Conservation (phyloP, 2,329 filamentous ascomycete genomes). For the Hymenoscyphus scutula region DNA sequence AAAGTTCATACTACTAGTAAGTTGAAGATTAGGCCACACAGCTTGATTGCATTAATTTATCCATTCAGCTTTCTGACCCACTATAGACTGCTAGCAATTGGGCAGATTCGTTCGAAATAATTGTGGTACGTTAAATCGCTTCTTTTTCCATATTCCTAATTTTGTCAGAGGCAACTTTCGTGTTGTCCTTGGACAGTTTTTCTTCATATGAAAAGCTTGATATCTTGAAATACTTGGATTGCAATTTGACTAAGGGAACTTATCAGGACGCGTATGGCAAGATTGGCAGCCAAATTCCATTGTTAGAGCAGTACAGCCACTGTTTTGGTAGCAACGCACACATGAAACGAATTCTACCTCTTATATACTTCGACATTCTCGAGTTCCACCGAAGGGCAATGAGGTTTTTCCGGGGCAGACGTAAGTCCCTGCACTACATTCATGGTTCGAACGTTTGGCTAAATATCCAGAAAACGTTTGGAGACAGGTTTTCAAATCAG, state of each 20-base stretch:
- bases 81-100: neutral
- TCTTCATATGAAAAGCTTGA: too few species aligned
- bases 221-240: too few species aligned
- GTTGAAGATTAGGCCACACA: constrained; percentile 39
- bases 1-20: constrained; percentile 39
- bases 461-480: constrained; percentile 24
- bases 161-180: too few species aligned
- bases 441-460: neutral
- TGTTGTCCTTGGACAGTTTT: too few species aligned
- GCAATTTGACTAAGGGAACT: too few species aligned
- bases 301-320: constrained; percentile 36
- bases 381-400: constrained; percentile 37
- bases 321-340: constrained; percentile 34
- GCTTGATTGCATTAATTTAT: constrained; percentile 32
- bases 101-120: neutral
- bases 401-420: neutral
- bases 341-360: constrained; percentile 35
- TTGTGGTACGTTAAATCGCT: neutral
- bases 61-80: constrained; percentile 3
- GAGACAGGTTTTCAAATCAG: constrained; percentile 36
- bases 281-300: constrained; percentile 24
- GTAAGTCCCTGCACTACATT: neutral
- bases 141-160: too few species aligned
- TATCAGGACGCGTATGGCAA: neutral
- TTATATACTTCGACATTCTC: constrained; percentile 41